Evolutionary conservation across 2,329 filamentous ascomycete genomes (phyloP).

Genomic region (Cordyceps militaris): DNA sequence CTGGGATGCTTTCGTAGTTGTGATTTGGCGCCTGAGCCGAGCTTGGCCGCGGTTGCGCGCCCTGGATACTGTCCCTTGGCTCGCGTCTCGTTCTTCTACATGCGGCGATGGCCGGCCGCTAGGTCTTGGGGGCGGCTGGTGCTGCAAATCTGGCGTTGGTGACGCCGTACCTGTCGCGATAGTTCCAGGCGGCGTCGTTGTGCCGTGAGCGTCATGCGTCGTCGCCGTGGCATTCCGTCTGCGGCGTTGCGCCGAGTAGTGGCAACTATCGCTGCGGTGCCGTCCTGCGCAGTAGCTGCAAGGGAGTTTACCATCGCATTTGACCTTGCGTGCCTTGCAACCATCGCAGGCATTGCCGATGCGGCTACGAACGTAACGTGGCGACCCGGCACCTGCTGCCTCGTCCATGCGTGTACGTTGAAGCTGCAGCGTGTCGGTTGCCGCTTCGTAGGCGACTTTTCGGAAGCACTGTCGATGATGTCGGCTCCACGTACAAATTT

Average conservation of each 20-base stretch:
- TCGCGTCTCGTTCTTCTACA: neutral
- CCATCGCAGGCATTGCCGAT: constrained; percentile 48
- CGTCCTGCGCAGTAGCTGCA: constrained; percentile 43
- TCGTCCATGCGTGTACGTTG: constrained; percentile 5
- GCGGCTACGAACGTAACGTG: constrained; percentile 31
- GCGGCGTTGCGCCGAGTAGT: constrained; percentile 39
- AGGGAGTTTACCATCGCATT: constrained; percentile 47
- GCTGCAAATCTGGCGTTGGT: constrained; percentile 3
- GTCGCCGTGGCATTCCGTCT: constrained; percentile 23
- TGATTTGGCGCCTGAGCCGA: constrained; percentile 2
- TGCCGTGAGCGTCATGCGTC: neutral
- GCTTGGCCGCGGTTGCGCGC: neutral
- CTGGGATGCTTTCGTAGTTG: constrained; percentile 11
- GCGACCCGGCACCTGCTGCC: neutral
- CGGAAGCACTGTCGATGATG: constrained; percentile 12
- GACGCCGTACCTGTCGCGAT: neutral
- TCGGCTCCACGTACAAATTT: neutral
- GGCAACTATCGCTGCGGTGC: constrained; percentile 36
- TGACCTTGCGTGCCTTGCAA: constrained; percentile 49
- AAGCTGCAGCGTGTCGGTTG: neutral
- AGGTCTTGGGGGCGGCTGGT: neutral
- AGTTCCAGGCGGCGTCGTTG: constrained; percentile 5
- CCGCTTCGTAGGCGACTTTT: neutral
- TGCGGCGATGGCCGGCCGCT: too few relatives aligned
- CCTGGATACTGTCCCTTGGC: too few relatives aligned